Base-by-base conservation (phyloP, 805 yeast genomes). In the Metschnikowia lunata region DNA sequence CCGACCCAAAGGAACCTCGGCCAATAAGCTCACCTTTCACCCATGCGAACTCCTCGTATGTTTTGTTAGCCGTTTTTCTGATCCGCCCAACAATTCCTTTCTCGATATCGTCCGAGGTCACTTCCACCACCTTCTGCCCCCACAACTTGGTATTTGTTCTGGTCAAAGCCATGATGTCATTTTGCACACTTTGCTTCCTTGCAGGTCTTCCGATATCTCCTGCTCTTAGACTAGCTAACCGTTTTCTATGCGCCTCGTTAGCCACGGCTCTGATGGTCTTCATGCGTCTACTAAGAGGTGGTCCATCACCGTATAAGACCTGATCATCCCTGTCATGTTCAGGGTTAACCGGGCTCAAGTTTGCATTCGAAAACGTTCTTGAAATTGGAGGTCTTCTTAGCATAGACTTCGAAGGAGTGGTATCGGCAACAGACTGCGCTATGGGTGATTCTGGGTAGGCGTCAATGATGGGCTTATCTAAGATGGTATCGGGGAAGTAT, bases 11-110 rank as follows among this genome's bases (percentile, higher is more conserved):
- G 1, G 97, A 90, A 0, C 99, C 99, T 46, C 88, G 80, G 0
- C 99, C 99, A 46, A 93, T 88, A 50, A 93, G 72, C 58, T 90
- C 97, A 74, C 99, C 99, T 60, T 88, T 88, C 39, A 95, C 85
- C 99, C 99, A 93, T 0, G 95, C 95, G 68, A 89, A 91, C 64
- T 90, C 95, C 56, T 81, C 85, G 59, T 78, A 77, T 40, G 80
- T 78, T 11, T 90, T 93, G 38, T 64, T 61, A 42, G 75, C 76
- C 30, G 77, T 77, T 57, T 78, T 83, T 43, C 80, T 75, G 41
- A 86, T 64, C 51, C 80, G 80, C 55, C 83, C 83, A 26, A 84
- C 80, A 42, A 82, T 78, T 9, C 86, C 83, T 47, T 75, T 72
- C 33, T 77, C 78, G 48, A 76, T 72, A 48, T 79, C 83, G 18